Conservation (phyloP, 2,329 filamentous ascomycete genomes). For the Phaeophleospora eucalypticola region DNA sequence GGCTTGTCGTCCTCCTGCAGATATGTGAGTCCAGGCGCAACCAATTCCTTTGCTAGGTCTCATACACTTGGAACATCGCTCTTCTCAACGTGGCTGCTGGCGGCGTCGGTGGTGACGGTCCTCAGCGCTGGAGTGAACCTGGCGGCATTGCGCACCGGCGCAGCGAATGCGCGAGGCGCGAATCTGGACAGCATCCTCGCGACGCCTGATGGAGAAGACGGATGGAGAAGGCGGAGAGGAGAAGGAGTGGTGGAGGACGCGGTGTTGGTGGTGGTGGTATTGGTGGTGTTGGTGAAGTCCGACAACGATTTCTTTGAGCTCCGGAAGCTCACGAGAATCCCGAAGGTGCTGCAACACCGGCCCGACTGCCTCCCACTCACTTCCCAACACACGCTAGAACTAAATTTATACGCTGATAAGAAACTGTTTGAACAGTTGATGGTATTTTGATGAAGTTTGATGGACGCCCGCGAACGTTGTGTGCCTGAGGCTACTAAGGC, state of each 20-base stretch:
- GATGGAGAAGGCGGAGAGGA: constrained; percentile 4
- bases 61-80: constrained; percentile 63
- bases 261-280: constrained; percentile 1
- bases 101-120: constrained; percentile 91
- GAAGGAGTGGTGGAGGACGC: constrained; percentile 5
- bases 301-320: neutral
- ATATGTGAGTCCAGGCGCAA: neutral
- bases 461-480: too few species aligned
- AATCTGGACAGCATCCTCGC: constrained; percentile 35
- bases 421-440: too few species aligned
- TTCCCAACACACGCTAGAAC: neutral
- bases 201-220: constrained; percentile 3
- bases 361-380: neutral
- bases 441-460: too few species aligned
- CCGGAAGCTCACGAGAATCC: constrained; percentile 1
- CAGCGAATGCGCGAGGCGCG: constrained; percentile 33
- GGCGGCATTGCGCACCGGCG: constrained; percentile 28
- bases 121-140: constrained; percentile 48
- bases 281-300: constrained; percentile 1
- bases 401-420: neutral
- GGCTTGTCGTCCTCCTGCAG: constrained; percentile 83
- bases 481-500: too few species aligned
- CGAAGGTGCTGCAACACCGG: neutral
- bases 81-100: constrained; percentile 83
- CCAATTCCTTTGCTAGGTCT: constrained; percentile 2